A percentile compares a stretch with the other conserved stretches of the same genome.
These are phyloP conservation scores for Saccharomyces paradoxus DNA, from an alignment of 805 yeast genomes.

Conservation along the genomic window DNA sequence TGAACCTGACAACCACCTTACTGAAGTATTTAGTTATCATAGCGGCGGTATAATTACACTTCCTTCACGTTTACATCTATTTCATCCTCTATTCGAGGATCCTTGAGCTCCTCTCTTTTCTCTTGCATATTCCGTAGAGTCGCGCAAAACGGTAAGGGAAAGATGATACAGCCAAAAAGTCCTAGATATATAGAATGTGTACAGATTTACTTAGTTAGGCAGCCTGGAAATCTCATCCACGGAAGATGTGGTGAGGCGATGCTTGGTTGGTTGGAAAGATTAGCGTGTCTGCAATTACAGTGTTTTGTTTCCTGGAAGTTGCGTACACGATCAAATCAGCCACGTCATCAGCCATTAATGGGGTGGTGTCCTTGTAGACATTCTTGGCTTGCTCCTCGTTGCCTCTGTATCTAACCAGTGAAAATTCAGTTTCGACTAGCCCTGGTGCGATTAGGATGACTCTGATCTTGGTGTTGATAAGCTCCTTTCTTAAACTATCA, in stretches of 20 bases:
- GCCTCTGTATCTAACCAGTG: conserved; percentile 52
- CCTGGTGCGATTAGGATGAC: conserved; percentile 65
- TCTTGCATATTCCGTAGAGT: not conserved
- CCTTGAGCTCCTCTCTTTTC: not conserved
- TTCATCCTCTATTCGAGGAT: not conserved
- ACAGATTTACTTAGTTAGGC: not conserved
- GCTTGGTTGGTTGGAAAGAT: conserved; percentile 86
- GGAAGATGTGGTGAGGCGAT: conserved; percentile 55
- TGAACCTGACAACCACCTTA: conserved; percentile 65
- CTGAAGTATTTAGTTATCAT: conserved; percentile 92
- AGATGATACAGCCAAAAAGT: not conserved
- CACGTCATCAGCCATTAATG: conserved; percentile 50
- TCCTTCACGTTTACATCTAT: too few species aligned
- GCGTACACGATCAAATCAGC: conserved; percentile 55
- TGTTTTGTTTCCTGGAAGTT: conserved; percentile 47
- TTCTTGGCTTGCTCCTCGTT: conserved; percentile 45
- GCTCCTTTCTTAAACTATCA: conserved; percentile 65
- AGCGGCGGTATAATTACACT: not conserved
- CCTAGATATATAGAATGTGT: not conserved
- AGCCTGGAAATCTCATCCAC: conserved; percentile 23
- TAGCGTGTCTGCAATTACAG: conserved; percentile 64
- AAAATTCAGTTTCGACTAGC: conserved; percentile 61
- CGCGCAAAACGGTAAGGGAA: not conserved
- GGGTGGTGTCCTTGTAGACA: conserved; percentile 48
- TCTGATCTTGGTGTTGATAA: conserved; percentile 59